phyloP scores from a whole-genome alignment of 805 yeast species.

The Metschnikowia bowlesiae region DNA sequence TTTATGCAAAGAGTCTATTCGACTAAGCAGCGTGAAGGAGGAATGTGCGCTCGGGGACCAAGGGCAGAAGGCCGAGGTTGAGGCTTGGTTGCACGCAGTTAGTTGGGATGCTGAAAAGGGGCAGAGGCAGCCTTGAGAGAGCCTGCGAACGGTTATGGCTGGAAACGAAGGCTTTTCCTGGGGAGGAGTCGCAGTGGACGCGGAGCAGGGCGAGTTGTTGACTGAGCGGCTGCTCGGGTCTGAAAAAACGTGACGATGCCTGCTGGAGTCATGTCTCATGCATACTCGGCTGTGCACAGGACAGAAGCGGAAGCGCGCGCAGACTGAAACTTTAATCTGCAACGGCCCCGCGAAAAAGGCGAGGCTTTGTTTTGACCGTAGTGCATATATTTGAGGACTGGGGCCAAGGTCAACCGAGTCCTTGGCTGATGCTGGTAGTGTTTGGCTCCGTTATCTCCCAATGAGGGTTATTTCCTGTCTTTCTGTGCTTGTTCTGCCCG shows the following conservation, averaged over 20 bases:
- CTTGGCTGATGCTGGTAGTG: too few relatives aligned
- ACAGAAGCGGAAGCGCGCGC: background rate
- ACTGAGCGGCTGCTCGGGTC: background rate
- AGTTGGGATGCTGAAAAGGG: background rate
- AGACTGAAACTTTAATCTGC: background rate
- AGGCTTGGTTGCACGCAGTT: background rate
- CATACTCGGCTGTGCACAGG: constrained; percentile 3
- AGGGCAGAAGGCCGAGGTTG: background rate
- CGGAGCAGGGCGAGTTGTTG: background rate
- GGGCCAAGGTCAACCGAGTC: too few relatives aligned
- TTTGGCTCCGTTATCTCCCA: too few relatives aligned
- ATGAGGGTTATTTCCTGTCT: too few relatives aligned
- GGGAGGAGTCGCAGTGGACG: background rate
- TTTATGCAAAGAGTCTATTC: too few relatives aligned
- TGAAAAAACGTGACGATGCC: constrained; percentile 5
- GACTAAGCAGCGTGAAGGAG: background rate
- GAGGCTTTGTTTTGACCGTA: background rate
- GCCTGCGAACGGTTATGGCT: background rate
- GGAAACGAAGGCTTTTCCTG: background rate
- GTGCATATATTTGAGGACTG: background rate
- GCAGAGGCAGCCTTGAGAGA: too few relatives aligned
- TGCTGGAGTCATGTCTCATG: constrained; percentile 2
- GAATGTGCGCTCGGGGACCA: background rate
- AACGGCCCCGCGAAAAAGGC: background rate
- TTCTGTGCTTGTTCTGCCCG: too few relatives aligned